Evolutionary conservation across 768 basidiomycete genomes (phyloP).

Genomic region (Trametes villosa): DNA sequence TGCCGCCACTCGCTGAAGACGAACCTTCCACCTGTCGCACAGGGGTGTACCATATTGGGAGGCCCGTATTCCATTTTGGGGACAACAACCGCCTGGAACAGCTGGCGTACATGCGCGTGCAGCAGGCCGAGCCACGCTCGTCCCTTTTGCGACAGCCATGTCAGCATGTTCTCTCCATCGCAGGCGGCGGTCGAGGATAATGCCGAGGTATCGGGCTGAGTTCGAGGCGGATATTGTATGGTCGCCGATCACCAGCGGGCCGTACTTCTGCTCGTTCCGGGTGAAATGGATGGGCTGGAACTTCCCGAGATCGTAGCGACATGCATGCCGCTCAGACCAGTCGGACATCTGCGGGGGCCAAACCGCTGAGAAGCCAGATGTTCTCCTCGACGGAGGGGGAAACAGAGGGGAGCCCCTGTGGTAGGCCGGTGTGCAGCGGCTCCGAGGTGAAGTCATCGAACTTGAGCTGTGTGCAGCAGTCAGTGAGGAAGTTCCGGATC

Average conservation of each 20-base stretch:
- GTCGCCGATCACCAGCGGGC: not conserved
- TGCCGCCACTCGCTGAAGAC: constrained; percentile 27
- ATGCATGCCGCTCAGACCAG: constrained; percentile 35
- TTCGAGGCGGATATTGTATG: not conserved
- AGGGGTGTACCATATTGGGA: not conserved
- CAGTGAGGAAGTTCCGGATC: constrained; percentile 20
- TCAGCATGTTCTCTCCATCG: not conserved
- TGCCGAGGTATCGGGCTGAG: not conserved
- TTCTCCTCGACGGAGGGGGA: not conserved
- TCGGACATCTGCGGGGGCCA: constrained; percentile 12
- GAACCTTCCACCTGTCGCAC: not conserved
- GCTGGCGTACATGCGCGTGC: not conserved
- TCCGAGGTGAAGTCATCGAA: constrained; percentile 34
- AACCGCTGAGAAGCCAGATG: not conserved
- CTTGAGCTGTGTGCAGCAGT: constrained; percentile 21
- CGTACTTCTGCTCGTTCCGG: not conserved
- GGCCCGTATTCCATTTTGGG: constrained; percentile 3
- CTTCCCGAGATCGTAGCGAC: constrained; percentile 27
- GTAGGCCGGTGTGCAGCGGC: constrained; percentile 30
- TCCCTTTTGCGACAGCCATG: not conserved
- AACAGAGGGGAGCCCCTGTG: constrained; percentile 41
- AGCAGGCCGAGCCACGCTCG: not conserved
- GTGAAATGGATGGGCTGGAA: constrained; percentile 8
- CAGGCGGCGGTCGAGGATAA: not conserved
- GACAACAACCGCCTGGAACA: not conserved